Evolutionary conservation across 805 yeast genomes (phyloP).

Genomic region (Barnettozyma wickerhamii): DNA sequence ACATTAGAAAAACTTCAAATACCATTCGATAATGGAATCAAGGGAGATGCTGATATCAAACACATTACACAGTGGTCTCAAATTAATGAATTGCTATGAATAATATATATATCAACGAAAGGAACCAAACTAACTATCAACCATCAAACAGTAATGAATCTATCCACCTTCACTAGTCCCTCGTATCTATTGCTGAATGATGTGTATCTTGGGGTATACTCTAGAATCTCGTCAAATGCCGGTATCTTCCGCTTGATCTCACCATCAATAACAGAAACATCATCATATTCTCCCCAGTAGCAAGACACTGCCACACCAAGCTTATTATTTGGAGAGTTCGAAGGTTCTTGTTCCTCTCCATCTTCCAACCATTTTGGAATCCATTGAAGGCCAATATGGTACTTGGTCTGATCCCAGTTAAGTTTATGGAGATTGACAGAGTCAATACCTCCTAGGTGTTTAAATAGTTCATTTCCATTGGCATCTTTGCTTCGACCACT

Average conservation of each 20-base stretch:
- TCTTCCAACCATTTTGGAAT: constrained; percentile 52
- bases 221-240: constrained; percentile 65
- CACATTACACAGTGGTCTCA: constrained; percentile 22
- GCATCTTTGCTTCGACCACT: constrained; percentile 28
- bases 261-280: constrained; percentile 36
- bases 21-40: constrained; percentile 14
- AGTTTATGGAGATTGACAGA: constrained; percentile 60
- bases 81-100: constrained; percentile 11
- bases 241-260: constrained; percentile 46
- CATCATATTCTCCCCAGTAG: constrained; percentile 72
- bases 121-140: not conserved
- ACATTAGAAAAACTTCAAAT: constrained; percentile 24
- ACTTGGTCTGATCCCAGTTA: constrained; percentile 47
- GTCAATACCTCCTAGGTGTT: constrained; percentile 59
- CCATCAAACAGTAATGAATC: constrained; percentile 40
- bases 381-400: constrained; percentile 72
- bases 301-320: constrained; percentile 63
- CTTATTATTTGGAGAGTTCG: constrained; percentile 28
- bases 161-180: constrained; percentile 63
- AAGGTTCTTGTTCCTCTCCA: constrained; percentile 27
- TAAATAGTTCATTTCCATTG: constrained; percentile 44
- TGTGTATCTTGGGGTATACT: constrained; percentile 61
- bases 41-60: constrained; percentile 15
- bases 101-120: too few species aligned
- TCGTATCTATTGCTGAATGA: constrained; percentile 60